Evolutionary conservation across 495 filamentous ascomycete species (phyloP).

Genomic region (Xanthoparmelia taractica): DNA sequence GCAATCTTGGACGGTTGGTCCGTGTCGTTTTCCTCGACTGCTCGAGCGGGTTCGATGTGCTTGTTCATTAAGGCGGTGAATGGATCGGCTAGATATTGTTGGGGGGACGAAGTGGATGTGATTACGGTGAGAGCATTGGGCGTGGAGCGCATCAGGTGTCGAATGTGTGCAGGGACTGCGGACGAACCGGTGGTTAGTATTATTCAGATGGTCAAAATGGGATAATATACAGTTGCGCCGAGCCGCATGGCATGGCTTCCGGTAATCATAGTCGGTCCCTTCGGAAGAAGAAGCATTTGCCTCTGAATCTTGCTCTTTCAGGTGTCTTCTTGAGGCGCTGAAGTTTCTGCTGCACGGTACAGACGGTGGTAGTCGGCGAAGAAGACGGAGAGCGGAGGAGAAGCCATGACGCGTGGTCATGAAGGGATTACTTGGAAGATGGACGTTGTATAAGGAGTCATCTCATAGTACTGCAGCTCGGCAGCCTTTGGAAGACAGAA

Average conservation of each 20-base stretch:
- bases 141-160: constrained; percentile 10
- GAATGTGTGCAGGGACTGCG: constrained; percentile 1
- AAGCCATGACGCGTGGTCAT: constrained; percentile 10
- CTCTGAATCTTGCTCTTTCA: too few species aligned
- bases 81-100: neutral
- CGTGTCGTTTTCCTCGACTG: constrained; percentile 19
- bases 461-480: neutral
- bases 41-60: neutral
- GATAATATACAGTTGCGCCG: neutral
- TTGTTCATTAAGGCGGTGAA: neutral
- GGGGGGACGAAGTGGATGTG: neutral
- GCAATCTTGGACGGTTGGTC: constrained; percentile 30
- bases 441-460: neutral
- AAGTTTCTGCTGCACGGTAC: neutral
- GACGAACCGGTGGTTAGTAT: neutral
- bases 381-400: constrained; percentile 1
- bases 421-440: neutral
- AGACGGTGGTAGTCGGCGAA: neutral
- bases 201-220: neutral
- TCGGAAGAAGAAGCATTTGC: neutral
- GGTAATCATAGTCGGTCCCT: neutral
- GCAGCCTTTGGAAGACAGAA: neutral
- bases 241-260: neutral
- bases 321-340: neutral
- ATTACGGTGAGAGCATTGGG: constrained; percentile 16